Evolutionary conservation across 1,284 basidiomycete species (phyloP).

Genomic region (Naganishia cerealis): DNA sequence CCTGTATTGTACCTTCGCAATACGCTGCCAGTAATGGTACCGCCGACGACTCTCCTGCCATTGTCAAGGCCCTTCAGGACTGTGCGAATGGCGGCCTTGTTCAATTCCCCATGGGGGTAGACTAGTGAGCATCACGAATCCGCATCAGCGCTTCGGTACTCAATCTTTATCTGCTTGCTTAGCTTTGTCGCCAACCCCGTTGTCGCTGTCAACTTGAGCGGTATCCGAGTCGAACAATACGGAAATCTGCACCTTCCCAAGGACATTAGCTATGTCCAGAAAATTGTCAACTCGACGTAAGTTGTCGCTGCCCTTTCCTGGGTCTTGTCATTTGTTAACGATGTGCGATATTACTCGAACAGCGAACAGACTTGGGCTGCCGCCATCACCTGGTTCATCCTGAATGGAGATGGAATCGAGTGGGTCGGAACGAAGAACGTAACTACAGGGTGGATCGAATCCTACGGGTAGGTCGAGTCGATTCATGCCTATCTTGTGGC

Average conservation of each 20-base stretch:
- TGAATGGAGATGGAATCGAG: constrained; percentile 37
- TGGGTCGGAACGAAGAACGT: constrained; percentile 39
- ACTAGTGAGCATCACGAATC: constrained; percentile 46
- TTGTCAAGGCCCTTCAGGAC: constrained; percentile 53
- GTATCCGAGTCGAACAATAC: constrained; percentile 57
- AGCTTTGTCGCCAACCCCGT: constrained; percentile 41
- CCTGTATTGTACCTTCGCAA: constrained; percentile 23
- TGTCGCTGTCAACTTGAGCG: constrained; percentile 41
- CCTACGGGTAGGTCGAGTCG: constrained; percentile 32
- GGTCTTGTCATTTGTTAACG: neutral
- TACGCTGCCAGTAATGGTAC: constrained; percentile 38
- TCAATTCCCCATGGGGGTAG: constrained; percentile 52
- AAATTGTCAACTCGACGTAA: constrained; percentile 47
- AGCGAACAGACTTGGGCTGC: constrained; percentile 29
- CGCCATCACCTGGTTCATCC: constrained; percentile 37
- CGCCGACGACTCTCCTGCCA: constrained; percentile 55
- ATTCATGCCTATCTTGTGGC: neutral
- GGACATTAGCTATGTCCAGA: constrained; percentile 56
- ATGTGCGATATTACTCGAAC: constrained; percentile 33
- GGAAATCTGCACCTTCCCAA: constrained; percentile 59
- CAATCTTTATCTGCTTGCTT: too few species aligned
- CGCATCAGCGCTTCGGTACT: neutral
- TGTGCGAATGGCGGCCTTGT: constrained; percentile 55
- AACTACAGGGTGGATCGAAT: constrained; percentile 41
- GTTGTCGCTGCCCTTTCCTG: constrained; percentile 40